Base-by-base conservation (phyloP, 352 stramenopile genomes). In the Elongisporangium undulatum region DNA sequence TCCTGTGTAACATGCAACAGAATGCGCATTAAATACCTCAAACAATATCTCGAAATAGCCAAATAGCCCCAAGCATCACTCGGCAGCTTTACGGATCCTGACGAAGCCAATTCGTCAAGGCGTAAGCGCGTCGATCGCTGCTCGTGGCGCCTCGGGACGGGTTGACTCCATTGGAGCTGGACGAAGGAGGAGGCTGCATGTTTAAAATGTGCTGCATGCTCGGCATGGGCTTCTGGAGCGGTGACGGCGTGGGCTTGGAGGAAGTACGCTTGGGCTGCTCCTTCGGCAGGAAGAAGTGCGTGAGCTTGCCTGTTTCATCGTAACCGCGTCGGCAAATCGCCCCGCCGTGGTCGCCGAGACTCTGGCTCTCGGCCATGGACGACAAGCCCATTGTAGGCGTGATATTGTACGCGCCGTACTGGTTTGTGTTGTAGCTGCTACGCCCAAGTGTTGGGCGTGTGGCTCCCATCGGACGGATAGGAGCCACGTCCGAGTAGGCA, bases 271-370 rank as follows among this genome's bases (percentile, higher is more conserved):
- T 48, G 16, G 23, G 20, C 12, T 51, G 55, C 22, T 89, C 71
- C 39, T 87, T 85, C 21, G 80, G 76, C 23, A 88, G 58, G 56
- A 89, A 89, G 63, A 85, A 90, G 56, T 82, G 90, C 17, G 82
- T 90, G 29, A 92, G 63, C 63, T 90, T 90, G 34, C 82, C 82
- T 0, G 82, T 90, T 65, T 90, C 80, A 48, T 90, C 82, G 57
- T 90, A 90, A 5, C 80, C 82, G 55, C 80, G 71, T 49, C 82
- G 79, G 19, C 76, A 88, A 8, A 89, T 65, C 0, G 65, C 68
- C 20, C 64, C 41, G 24, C 58, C 61, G 38, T 75, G 57, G 8
- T 76, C 68, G 20, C 50, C 73, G 2, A 13, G 26, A 17, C 12
- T 45, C 34, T 45, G 34, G 34, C 12, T 45, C 34, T 45, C 34